Evolutionary conservation across 805 yeast species (phyloP).

Genomic region (Myxozyma kluyveri): DNA sequence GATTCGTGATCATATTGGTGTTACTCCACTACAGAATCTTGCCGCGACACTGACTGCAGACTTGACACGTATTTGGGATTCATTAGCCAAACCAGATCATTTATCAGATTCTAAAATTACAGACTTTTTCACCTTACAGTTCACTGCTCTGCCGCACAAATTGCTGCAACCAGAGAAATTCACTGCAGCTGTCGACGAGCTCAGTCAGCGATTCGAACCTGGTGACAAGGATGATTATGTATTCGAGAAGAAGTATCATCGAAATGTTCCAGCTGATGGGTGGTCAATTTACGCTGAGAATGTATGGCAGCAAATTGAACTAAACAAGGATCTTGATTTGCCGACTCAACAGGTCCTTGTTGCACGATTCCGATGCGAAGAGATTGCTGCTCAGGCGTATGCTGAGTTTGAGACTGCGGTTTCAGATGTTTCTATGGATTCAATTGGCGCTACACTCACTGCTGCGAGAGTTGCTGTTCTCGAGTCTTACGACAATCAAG

Average conservation of each 20-base stretch:
- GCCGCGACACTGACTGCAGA: constrained; percentile 68
- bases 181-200: constrained; percentile 51
- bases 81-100: constrained; percentile 68
- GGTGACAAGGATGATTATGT: constrained; percentile 39
- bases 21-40: constrained; percentile 74
- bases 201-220: constrained; percentile 60
- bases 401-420: constrained; percentile 45
- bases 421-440: constrained; percentile 35
- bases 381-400: constrained; percentile 60
- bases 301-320: constrained; percentile 92
- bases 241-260: constrained; percentile 72
- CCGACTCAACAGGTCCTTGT: constrained; percentile 96
- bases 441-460: constrained; percentile 43
- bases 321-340: constrained; percentile 87
- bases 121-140: constrained; percentile 83
- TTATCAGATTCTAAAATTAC: constrained; percentile 53
- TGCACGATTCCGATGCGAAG: constrained; percentile 92
- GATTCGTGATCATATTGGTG: constrained; percentile 86
- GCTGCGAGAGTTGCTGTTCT: constrained; percentile 50
- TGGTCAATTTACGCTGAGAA: constrained; percentile 89
- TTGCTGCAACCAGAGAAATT: constrained; percentile 75
- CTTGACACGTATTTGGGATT: constrained; percentile 72
- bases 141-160: constrained; percentile 81
- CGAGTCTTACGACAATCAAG: constrained; percentile 60
- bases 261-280: constrained; percentile 88